Evolutionary conservation across 2,329 filamentous ascomycete species (phyloP).

Genomic region (Botryotinia calthae): DNA sequence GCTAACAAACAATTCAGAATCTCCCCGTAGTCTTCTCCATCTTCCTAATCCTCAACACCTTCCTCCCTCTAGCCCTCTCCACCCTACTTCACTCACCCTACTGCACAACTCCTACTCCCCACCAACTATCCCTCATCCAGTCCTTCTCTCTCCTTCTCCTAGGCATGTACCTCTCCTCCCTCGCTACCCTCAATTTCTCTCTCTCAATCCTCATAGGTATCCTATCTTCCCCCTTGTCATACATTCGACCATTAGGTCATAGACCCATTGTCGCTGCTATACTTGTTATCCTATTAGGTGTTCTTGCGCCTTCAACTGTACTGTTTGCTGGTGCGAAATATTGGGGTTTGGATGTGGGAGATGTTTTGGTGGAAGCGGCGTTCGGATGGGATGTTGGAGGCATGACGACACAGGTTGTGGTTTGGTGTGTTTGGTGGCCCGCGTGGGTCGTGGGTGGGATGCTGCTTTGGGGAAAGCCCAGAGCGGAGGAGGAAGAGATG

Average conservation of each 20-base stretch:
- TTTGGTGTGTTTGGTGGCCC: constrained; percentile 97
- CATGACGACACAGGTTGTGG: constrained; percentile 80
- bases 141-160: constrained; percentile 90
- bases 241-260: constrained; percentile 54
- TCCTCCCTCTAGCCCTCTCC: constrained; percentile 58
- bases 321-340: constrained; percentile 50
- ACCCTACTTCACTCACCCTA: constrained; percentile 48
- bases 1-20: constrained; percentile 44
- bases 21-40: constrained; percentile 57
- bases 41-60: constrained; percentile 54
- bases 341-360: constrained; percentile 49
- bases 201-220: constrained; percentile 83
- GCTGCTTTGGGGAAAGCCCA: constrained; percentile 48
- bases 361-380: constrained; percentile 68
- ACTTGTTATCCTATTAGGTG: constrained; percentile 53
- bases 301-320: constrained; percentile 58
- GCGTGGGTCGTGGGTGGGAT: constrained; percentile 73
- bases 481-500: constrained; percentile 9
- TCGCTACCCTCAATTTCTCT: constrained; percentile 95
- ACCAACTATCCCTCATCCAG: constrained; percentile 77
- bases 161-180: constrained; percentile 85
- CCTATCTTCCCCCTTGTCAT: constrained; percentile 74
- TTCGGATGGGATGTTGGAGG: constrained; percentile 90
- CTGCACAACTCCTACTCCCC: constrained; percentile 53
- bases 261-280: constrained; percentile 43